These are phyloP conservation scores for Amanita pallidorosea DNA, from an alignment of 768 basidiomycete species.

Conservation along the genomic window DNA sequence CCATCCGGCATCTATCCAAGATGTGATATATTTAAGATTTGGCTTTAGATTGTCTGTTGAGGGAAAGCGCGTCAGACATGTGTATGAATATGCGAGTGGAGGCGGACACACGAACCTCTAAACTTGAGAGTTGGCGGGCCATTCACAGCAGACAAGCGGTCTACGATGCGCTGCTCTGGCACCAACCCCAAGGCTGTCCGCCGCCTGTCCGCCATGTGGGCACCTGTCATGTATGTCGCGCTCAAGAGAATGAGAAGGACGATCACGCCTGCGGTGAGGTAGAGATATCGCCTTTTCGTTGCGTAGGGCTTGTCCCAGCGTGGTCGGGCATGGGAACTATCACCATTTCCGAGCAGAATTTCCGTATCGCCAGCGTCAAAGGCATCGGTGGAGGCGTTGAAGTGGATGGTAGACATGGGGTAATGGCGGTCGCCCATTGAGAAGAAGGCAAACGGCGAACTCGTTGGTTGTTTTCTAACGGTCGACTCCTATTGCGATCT, in stretches of 20 bases:
- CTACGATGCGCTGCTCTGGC: not conserved
- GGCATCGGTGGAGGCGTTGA: not conserved
- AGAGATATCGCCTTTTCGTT: constrained; percentile 4
- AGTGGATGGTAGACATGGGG: not conserved
- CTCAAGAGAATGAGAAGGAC: constrained; percentile 17
- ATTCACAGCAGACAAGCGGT: constrained; percentile 11
- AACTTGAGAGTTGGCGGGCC: constrained; percentile 50
- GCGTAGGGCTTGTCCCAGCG: not conserved
- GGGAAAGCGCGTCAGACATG: not conserved
- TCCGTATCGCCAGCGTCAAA: constrained; percentile 1
- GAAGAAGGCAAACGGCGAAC: not conserved
- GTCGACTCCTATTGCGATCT: not conserved
- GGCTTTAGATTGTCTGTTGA: constrained; percentile 50
- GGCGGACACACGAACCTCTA: constrained; percentile 28
- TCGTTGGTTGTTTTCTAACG: not conserved
- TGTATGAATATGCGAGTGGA: not conserved
- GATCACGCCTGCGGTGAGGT: constrained; percentile 18
- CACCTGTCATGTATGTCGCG: constrained; percentile 7
- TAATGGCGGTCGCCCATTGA: not conserved
- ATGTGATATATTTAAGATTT: constrained; percentile 56
- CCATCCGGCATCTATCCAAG: constrained; percentile 74
- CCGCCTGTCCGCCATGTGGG: not conserved
- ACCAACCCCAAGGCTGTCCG: not conserved
- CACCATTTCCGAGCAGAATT: constrained; percentile 7
- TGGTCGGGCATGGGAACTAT: not conserved